Evolutionary conservation across 2,329 filamentous ascomycete species (phyloP).

Genomic region (Leptographium wingfieldii): DNA sequence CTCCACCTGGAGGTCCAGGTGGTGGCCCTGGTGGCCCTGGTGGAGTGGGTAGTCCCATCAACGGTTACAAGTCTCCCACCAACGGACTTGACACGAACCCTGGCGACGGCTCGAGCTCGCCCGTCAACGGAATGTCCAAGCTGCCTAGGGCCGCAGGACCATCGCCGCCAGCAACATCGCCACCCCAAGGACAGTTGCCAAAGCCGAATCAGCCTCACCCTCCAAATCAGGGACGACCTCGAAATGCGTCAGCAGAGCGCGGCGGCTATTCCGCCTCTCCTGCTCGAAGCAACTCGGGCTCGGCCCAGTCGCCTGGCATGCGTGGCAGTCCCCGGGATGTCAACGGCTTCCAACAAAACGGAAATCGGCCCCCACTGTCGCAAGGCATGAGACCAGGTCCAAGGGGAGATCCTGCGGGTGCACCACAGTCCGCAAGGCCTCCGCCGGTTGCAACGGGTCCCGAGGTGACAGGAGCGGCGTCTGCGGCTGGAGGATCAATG

Average conservation of each 20-base stretch:
- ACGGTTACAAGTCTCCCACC: constrained; percentile 27
- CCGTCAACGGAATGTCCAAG: constrained; percentile 20
- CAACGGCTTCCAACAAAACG: constrained; percentile 40
- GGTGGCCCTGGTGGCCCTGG: constrained; percentile 14
- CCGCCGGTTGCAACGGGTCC: background rate
- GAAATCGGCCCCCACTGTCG: constrained; percentile 23
- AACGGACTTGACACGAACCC: constrained; percentile 26
- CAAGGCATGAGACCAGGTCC: background rate
- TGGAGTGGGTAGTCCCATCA: constrained; percentile 25
- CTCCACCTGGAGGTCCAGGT: too few species aligned
- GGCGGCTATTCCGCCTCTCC: constrained; percentile 25
- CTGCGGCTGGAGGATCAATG: constrained; percentile 11
- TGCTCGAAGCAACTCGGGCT: constrained; percentile 14
- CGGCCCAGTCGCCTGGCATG: constrained; percentile 29
- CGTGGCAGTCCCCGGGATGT: constrained; percentile 26
- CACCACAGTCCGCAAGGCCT: background rate
- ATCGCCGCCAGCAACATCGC: constrained; percentile 33
- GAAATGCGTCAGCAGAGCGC: constrained; percentile 38
- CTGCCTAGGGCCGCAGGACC: constrained; percentile 24
- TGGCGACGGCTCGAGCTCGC: constrained; percentile 17
- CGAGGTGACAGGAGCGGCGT: background rate
- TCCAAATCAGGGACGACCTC: constrained; percentile 25
- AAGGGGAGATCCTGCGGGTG: background rate
- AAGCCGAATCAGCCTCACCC: constrained; percentile 30
- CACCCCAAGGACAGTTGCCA: constrained; percentile 41